Percentiles rank a stretch among this genome's conserved stretches.
phyloP scores from a whole-genome alignment of 495 filamentous ascomycete genomes.

The Wilcoxina mikolae region DNA sequence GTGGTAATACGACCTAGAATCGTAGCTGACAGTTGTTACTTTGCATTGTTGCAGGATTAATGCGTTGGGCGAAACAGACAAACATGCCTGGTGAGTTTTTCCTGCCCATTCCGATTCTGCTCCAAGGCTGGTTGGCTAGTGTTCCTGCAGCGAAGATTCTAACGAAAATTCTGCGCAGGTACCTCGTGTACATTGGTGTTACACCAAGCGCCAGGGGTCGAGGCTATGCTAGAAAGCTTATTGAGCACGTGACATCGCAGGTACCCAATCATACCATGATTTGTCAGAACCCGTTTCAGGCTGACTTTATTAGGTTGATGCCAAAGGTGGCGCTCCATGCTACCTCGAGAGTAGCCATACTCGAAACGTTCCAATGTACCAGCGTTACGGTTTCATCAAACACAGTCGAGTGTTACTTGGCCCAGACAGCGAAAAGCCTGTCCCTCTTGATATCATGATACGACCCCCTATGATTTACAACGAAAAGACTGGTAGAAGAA shows the following conservation, averaged over 20 bases:
- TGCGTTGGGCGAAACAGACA: constrained; percentile 45
- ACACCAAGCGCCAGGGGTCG: constrained; percentile 48
- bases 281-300: neutral
- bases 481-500: constrained; percentile 8
- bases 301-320: constrained; percentile 41
- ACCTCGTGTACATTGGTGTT: constrained; percentile 67
- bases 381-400: constrained; percentile 52
- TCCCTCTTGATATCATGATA: constrained; percentile 63
- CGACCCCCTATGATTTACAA: constrained; percentile 38
- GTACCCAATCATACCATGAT: constrained; percentile 31
- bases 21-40: neutral
- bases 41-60: constrained; percentile 15
- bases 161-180: constrained; percentile 29
- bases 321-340: constrained; percentile 40
- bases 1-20: too few species aligned
- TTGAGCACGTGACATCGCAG: constrained; percentile 48
- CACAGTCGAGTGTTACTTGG: constrained; percentile 44
- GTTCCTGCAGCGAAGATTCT: constrained; percentile 7
- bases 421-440: constrained; percentile 39
- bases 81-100: constrained; percentile 40
- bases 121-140: constrained; percentile 1
- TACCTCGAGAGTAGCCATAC: constrained; percentile 64
- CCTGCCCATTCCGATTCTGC: constrained; percentile 12
- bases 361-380: constrained; percentile 52
- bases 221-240: constrained; percentile 53